Evolutionary conservation across 805 yeast species (phyloP), one percentile per base, ranked within the genome.

Genomic region (Debaryomyces prosopidis): DNA sequence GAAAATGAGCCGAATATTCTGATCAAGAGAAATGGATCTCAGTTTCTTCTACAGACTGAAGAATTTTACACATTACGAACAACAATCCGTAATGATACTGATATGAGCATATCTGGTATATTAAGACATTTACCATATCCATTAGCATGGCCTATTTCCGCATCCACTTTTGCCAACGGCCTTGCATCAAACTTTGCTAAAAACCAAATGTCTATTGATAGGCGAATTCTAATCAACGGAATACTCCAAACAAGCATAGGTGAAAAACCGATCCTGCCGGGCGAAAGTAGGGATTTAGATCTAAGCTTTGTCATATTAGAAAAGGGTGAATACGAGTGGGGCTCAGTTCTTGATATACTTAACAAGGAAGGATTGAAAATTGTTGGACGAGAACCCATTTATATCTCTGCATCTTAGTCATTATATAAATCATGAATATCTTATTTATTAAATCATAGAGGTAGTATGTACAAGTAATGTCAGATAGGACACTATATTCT

Each of bases 311-410:
- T 84, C 15, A 78, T 89, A 4, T 66, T 91, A 32, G 91, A 87
- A 44, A 75, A 75, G 37, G 98, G 97, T 1, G 84, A 80, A 39
- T 90, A 84, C 59, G 94, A 88, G 60, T 84, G 96, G 85, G 89
- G 91, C 1, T 46, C 65, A 7, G 48, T 71, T 1, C 54, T 72
- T 36, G 76, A 72, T 36, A 48, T 53, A 0, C 33, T 58, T 12
- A 50, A 51, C 42, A 55, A 51, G 17, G 49, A 55, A 11, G 48
- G 34, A 26, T 38, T 47, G 28, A 56, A 59, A 37, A 48, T 57
- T 1, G 55, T 59, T 14, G 57, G 62, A 17, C 50, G 69, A 42
- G 71, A 68, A 32, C 70, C 76, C 1, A 51, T 67, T 12, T 58
- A 55, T 47, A 62, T 70, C 36, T 43, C 48, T 23, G 69, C 65